These are phyloP conservation scores for Penicillium coprophilum DNA, from an alignment of 495 filamentous ascomycete genomes.

Conservation along the genomic window DNA sequence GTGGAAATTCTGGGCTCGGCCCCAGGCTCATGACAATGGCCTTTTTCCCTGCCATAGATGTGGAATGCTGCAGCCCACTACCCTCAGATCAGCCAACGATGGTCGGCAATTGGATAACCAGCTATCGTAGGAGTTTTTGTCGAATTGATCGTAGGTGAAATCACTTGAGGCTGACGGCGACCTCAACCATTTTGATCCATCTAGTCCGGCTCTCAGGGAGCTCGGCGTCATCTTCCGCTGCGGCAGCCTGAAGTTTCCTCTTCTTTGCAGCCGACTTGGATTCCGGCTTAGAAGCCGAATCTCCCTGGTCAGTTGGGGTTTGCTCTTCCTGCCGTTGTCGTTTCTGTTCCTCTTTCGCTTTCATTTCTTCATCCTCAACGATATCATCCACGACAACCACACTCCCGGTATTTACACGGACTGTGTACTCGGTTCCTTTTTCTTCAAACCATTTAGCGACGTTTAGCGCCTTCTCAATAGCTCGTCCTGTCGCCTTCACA, in stretches of 20 bases:
- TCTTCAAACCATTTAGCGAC: constrained; percentile 65
- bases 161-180: constrained; percentile 61
- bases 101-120: neutral
- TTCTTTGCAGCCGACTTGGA: constrained; percentile 38
- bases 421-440: constrained; percentile 52
- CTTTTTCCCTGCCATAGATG: neutral
- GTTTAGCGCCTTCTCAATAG: constrained; percentile 68
- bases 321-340: constrained; percentile 25
- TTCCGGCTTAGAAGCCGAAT: constrained; percentile 2
- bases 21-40: neutral
- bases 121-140: neutral
- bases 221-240: constrained; percentile 42
- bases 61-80: neutral
- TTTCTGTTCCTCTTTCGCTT: constrained; percentile 23
- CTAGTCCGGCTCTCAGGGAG: constrained; percentile 60
- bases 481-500: constrained; percentile 75
- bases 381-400: constrained; percentile 73
- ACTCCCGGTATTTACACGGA: constrained; percentile 62
- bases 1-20: neutral
- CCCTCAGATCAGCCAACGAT: neutral
- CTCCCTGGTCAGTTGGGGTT: constrained; percentile 1
- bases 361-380: constrained; percentile 40
- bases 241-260: constrained; percentile 35
- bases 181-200: constrained; percentile 65
- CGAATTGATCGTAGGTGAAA: neutral